phyloP scores from a whole-genome alignment of 208 protist genomes.

The Trypanosoma congolense region DNA sequence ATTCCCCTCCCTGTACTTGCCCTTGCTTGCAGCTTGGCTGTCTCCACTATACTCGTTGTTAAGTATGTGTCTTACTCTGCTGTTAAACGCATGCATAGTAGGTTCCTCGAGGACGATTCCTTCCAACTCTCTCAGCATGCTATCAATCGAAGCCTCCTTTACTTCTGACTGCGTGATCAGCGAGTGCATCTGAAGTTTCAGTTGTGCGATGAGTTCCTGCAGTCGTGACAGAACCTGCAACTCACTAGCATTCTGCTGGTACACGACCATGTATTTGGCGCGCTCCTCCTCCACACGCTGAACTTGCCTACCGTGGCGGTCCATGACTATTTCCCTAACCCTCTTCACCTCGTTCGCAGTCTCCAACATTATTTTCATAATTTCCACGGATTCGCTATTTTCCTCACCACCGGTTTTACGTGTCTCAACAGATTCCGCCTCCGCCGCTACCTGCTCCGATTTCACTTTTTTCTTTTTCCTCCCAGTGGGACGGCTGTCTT shows the following conservation, averaged over 20 bases:
- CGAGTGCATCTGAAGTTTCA: constrained; percentile 71
- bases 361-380: constrained; percentile 25
- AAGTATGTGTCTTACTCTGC: background rate
- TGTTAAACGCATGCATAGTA: constrained; percentile 8
- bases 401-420: background rate
- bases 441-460: constrained; percentile 6
- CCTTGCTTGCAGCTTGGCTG: background rate
- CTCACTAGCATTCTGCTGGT: constrained; percentile 58
- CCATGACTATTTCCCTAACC: constrained; percentile 28
- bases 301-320: constrained; percentile 23
- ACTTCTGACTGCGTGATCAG: constrained; percentile 41
- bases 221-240: constrained; percentile 40
- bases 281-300: constrained; percentile 18
- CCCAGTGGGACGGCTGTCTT: too few species aligned
- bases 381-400: background rate
- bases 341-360: constrained; percentile 19
- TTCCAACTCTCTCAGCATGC: constrained; percentile 20
- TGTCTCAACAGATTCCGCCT: background rate
- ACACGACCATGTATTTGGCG: constrained; percentile 22
- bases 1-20: background rate
- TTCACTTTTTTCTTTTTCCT: too few species aligned
- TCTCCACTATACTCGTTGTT: background rate
- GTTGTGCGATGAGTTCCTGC: constrained; percentile 56
- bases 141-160: constrained; percentile 43
- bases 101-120: background rate